Conservation (phyloP, 768 basidiomycete species). For the Lactifluus hygrophoroides region DNA sequence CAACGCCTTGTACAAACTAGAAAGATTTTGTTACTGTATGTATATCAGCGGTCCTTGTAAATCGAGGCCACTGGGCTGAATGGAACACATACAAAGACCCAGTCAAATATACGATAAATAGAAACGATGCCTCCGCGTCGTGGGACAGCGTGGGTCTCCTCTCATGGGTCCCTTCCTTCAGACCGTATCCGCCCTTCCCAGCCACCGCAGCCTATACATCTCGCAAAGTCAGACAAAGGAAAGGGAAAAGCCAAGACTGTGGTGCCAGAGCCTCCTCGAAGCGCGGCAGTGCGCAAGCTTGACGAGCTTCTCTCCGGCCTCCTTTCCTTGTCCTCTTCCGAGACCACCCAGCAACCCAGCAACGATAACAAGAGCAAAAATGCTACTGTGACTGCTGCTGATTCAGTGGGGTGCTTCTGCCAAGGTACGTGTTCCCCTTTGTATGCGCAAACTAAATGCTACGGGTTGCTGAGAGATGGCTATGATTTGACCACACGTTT, state of each 20-base stretch:
- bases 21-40: too few species aligned
- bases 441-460: too few species aligned
- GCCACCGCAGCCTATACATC: background rate
- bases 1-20: too few species aligned
- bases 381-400: background rate
- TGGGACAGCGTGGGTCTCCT: conserved; percentile 6
- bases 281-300: conserved; percentile 11
- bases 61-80: too few species aligned
- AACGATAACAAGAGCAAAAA: background rate
- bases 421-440: too few species aligned
- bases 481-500: too few species aligned
- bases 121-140: conserved; percentile 8
- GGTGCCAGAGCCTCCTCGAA: conserved; percentile 5
- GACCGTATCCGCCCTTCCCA: conserved; percentile 4
- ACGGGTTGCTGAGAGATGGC: too few species aligned
- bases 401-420: conserved; percentile 14
- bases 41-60: too few species aligned
- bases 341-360: background rate
- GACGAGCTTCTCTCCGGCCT: conserved; percentile 14
- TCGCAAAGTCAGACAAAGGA: conserved; percentile 1
- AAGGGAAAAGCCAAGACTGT: conserved; percentile 13
- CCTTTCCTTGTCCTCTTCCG: background rate
- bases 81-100: too few species aligned
- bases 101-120: background rate
- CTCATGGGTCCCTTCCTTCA: background rate